phyloP scores from a whole-genome alignment of 2,329 filamentous ascomycete species.

The Aspergillus pseudoviridinutans region DNA sequence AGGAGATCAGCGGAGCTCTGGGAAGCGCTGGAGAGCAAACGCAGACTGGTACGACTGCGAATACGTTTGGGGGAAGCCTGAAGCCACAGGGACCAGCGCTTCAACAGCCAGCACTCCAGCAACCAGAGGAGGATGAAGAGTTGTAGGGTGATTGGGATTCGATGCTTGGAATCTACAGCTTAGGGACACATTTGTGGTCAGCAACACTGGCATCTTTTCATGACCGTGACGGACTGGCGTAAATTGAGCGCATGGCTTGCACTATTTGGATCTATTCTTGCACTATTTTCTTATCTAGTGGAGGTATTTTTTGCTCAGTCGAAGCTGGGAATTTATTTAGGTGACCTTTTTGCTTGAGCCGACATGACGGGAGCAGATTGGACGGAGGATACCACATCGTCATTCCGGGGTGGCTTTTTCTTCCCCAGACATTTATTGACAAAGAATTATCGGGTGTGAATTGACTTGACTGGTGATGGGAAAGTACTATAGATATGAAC shows the following conservation, averaged over 20 bases:
- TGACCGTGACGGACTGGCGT: constrained; percentile 19
- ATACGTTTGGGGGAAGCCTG: constrained; percentile 17
- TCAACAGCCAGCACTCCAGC: too few relatives aligned
- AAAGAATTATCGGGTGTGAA: background rate
- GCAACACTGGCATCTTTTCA: constrained; percentile 6
- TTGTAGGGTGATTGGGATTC: constrained; percentile 16
- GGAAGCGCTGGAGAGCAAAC: constrained; percentile 17
- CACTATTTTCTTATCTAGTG: constrained; percentile 2
- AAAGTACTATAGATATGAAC: background rate
- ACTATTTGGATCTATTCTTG: constrained; percentile 2
- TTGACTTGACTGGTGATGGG: background rate
- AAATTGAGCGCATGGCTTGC: constrained; percentile 8
- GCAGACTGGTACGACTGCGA: constrained; percentile 7
- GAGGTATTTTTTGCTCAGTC: constrained; percentile 4
- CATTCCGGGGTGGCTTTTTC: background rate
- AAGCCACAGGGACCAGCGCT: constrained; percentile 9
- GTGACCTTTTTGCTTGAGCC: background rate
- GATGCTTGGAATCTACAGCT: background rate
- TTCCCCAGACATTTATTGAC: background rate
- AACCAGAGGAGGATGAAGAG: constrained; percentile 27
- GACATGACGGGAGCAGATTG: constrained; percentile 1
- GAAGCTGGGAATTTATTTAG: background rate
- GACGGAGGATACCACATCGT: background rate
- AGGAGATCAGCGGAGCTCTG: constrained; percentile 36
- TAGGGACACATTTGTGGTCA: background rate